Evolutionary conservation across 805 yeast genomes (phyloP), one percentile per base, ranked within the genome.

Genomic region (Yarrowia sp.): DNA sequence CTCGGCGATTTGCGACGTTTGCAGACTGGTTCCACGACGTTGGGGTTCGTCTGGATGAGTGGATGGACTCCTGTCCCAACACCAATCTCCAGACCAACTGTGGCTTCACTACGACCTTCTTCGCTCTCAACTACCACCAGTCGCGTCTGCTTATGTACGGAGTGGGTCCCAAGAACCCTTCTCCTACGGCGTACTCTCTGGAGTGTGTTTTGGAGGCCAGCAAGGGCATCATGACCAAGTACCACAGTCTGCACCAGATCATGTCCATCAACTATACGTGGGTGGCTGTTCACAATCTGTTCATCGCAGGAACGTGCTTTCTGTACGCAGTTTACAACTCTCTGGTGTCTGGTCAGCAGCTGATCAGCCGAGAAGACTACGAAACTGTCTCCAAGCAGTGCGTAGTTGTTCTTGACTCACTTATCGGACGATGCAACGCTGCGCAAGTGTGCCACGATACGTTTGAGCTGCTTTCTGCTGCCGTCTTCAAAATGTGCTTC

Each of bases 221-320:
- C 1, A 81, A 80, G 66, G 86, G 85, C 44, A 80, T 90, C 33
- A 85, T 90, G 60, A 74, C 77, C 32, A 80, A 85, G 29, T 91
- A 88, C 70, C 75, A 80, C 55, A 81, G 80, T 58, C 74, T 91
- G 36, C 81, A 80, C 66, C 72, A 76, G n/a, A 78, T 78, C 27
- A 81, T 81, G 67, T 77, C 82, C 49, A 80, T 90, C 64, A 90
- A 90, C 72, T 91, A 88, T 72, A 89, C 97, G 0, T 91, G 97
- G 97, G 92, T 91, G 1, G 94, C 96, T 0, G 92, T 90, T 2
- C 96, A 90, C 71, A 90, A 90, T 70, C 76, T 90, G 61, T 90
- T 90, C 70, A 86, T 88, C 87, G 92, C 96, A 0, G 96, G 96
- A 0, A 87, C 93, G 25, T 87, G 96, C 1, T 90, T 84, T 67